Conservation (phyloP, 2,329 filamentous ascomycete genomes). For the Talaromyces sp. region DNA sequence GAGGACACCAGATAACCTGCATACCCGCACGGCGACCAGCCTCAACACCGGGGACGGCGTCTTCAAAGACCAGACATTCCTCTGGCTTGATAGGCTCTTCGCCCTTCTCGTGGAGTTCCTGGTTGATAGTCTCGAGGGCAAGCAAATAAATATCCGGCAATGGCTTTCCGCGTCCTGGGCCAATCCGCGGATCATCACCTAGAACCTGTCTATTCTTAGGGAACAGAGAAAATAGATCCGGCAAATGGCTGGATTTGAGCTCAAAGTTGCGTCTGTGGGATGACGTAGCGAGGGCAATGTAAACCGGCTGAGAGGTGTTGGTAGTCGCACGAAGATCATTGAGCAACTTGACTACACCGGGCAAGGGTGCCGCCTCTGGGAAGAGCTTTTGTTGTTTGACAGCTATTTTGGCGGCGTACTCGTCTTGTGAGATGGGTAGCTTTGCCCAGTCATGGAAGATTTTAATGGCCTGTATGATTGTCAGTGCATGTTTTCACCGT, state of each 20-base stretch:
- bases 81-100: constrained; percentile 67
- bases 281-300: constrained; percentile 85
- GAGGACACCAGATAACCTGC: constrained; percentile 90
- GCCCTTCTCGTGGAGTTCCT: constrained; percentile 58
- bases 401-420: constrained; percentile 62
- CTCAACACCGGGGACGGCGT: constrained; percentile 90
- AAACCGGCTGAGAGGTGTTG: constrained; percentile 51
- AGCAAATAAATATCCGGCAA: constrained; percentile 92
- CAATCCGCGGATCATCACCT: constrained; percentile 80
- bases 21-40: constrained; percentile 87
- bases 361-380: constrained; percentile 69
- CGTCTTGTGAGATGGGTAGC: constrained; percentile 70
- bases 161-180: constrained; percentile 81
- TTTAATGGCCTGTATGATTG: constrained; percentile 48
- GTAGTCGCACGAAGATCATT: constrained; percentile 35
- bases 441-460: constrained; percentile 81
- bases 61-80: constrained; percentile 95
- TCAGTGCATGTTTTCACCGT: too few relatives aligned
- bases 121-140: constrained; percentile 81
- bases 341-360: constrained; percentile 72
- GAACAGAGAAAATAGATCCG: constrained; percentile 59
- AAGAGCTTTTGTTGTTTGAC: constrained; percentile 71
- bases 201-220: constrained; percentile 69
- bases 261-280: constrained; percentile 70
- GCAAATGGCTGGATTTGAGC: constrained; percentile 67